These are phyloP conservation scores for Fonsecaea monophora DNA, from an alignment of 2,329 filamentous ascomycete genomes.

Conservation along the genomic window DNA sequence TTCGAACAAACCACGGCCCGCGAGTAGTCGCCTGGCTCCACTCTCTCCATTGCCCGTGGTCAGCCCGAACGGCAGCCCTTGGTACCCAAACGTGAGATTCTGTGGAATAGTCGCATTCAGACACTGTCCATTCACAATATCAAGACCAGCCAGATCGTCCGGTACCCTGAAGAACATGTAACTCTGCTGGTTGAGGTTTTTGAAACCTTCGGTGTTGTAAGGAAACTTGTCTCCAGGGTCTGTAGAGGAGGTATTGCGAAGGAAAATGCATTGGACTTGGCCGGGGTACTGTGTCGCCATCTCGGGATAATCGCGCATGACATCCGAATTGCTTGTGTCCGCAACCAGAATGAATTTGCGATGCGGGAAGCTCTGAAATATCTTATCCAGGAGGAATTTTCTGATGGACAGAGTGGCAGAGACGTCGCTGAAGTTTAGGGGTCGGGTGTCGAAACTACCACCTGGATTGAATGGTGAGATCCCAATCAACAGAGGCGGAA, in stretches of 20 bases:
- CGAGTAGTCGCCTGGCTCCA: constrained; percentile 16
- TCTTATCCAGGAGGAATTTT: constrained; percentile 70
- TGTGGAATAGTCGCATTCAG: constrained; percentile 69
- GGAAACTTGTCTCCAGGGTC: constrained; percentile 72
- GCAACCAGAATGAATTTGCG: constrained; percentile 78
- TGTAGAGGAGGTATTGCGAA: constrained; percentile 75
- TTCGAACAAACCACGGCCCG: not conserved
- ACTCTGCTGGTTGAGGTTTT: constrained; percentile 67
- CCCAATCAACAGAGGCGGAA: not conserved
- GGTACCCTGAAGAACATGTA: constrained; percentile 83
- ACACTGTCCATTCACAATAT: constrained; percentile 72
- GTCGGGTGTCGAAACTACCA: constrained; percentile 78
- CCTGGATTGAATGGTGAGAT: constrained; percentile 44
- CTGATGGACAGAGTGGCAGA: constrained; percentile 75
- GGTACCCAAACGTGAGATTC: constrained; percentile 73
- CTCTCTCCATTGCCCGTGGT: constrained; percentile 25
- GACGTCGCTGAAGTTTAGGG: constrained; percentile 79
- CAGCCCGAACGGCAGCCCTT: constrained; percentile 60
- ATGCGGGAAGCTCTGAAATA: constrained; percentile 76
- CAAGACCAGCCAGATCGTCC: constrained; percentile 70
- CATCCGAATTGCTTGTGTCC: constrained; percentile 77
- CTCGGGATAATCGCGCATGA: constrained; percentile 68
- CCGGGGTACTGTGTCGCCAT: constrained; percentile 70
- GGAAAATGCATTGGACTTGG: constrained; percentile 78
- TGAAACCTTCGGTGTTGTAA: constrained; percentile 75